Percentiles rank a stretch among this genome's conserved stretches.
These are phyloP conservation scores for Heteromeles arbutifolia DNA, from an alignment of 306 rosid species.

Conservation along the genomic window DNA sequence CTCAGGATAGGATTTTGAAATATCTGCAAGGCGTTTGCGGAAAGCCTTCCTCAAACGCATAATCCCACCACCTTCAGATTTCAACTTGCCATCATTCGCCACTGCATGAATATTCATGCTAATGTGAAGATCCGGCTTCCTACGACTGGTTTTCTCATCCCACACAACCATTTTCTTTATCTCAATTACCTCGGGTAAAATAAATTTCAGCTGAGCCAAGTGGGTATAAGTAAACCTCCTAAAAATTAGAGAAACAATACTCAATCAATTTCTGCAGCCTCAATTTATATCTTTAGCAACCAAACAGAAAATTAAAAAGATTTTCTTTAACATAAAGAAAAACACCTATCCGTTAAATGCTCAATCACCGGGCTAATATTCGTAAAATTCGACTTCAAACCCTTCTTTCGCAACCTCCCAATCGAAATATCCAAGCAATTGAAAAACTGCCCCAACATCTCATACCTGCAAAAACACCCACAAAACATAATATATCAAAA, in stretches of 20 bases:
- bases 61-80: slow-evolving; percentile 20
- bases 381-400: slow-evolving; percentile 32
- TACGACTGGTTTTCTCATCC: slow-evolving; percentile 54
- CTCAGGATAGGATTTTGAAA: slow-evolving; percentile 55
- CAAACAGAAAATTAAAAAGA: neutral
- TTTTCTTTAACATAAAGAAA: neutral
- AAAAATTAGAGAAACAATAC: neutral
- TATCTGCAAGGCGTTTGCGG: slow-evolving; percentile 31
- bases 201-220: slow-evolving; percentile 70
- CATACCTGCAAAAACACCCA: slow-evolving; percentile 42
- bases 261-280: neutral
- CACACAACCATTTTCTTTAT: slow-evolving; percentile 36
- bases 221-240: slow-evolving; percentile 76
- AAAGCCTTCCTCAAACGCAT: slow-evolving; percentile 44
- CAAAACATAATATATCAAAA: neutral
- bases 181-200: slow-evolving; percentile 63
- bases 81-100: slow-evolving; percentile 23
- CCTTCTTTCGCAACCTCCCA: slow-evolving; percentile 39
- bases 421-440: slow-evolving; percentile 51
- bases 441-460: slow-evolving; percentile 43
- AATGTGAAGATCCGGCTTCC: slow-evolving; percentile 71
- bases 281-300: neutral
- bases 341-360: slow-evolving; percentile 61
- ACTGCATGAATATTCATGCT: slow-evolving; percentile 28
- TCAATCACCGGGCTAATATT: slow-evolving; percentile 44